Base-by-base conservation (phyloP, 495 filamentous ascomycete species). In the Chaetomium cochliodes region DNA sequence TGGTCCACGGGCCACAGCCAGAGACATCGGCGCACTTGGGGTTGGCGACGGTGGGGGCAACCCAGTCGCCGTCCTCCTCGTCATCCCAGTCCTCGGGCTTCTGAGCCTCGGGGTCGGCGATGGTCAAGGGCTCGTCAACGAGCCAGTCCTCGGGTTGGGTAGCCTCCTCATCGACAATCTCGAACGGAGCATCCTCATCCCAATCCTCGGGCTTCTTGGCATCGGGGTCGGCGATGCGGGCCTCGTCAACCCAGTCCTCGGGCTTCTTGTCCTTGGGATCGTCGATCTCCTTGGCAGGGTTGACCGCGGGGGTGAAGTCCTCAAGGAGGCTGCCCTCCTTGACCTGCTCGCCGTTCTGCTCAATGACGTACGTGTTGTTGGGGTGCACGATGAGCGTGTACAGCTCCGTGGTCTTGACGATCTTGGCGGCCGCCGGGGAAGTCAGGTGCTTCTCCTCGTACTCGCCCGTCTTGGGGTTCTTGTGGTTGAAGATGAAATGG, bases 41-140 rank as follows among this genome's bases (percentile, higher is more conserved):
- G 87, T 98, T 98, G 73, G 90, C 84, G 49, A 97, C 87, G 63
- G 87, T 92, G n/a, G 96, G 96, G 37, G 94, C 82, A 69, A 97
- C 79, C 92, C 93, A 99, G 81, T 99, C 96, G 74, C 96, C 96
- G 82, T 99, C 96, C 80, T 99, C 96, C 84, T 98, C 96, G 64
- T 98, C 94, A 82, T 98, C 94, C 96, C 96, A 99, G 73, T 98
- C 94, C 81, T 97, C 96, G 65, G 96, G 96, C 87, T 97, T 99
- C 84, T 92, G 86, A 44, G 96, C 92, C 81, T 97, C 93, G 52
- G 96, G 96, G 83, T 99, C 96, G 58, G 93, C 87, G 64, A 98
- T 83, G 73, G 85, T 89, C 62, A 82, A 80, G 64, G 93, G 87
- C 81, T 98, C 96, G 68, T 96, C 85, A 77, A 91, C 93, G 63